Base-by-base conservation (phyloP, 345 rosid species). In the Sonneratia caseolaris region DNA sequence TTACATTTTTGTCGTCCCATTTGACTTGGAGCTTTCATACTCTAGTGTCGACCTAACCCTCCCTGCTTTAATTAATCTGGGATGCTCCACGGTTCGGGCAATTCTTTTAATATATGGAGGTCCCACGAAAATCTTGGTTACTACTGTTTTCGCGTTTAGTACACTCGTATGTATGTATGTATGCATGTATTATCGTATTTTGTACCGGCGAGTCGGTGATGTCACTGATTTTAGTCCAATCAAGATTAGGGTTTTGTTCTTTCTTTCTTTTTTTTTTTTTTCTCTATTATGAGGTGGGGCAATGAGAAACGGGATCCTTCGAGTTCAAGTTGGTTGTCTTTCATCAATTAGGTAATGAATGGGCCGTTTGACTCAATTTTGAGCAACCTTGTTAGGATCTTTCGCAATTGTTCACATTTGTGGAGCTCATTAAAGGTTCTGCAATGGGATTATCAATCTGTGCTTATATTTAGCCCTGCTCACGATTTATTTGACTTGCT, bases 1-100 rank as follows among this genome's bases (percentile, higher is more conserved):
- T 1, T 11, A 14, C 43, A 38, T 53, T 56, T 66, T 67, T 43
- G 22, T 42, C 51, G 5, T 24, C 80, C 81, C 74, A 38, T 82
- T 82, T 79, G 84, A 85, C 86, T 77, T 76, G 56, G 45, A 69
- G 78, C 76, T 64, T 22, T 57, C 49, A 76, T 75, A 40, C 43
- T 68, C 53, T 69, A 72, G 49, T 72, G 80, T 80, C 86, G 77
- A 79, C 74, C 71, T 75, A 2, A 35, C 24, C 24, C 3, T 24
- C 22, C 69, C 48, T 69, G 27, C 62, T 70, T 71, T 62, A 75
- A 53, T 51, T 73, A 77, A 42, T 53, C 36, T 42, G 70, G 16
- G 70, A 4, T 38, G 57, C 68, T 36, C 48, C 48, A 18, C 2
- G 32, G 48, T 81, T 75, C 47, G 59, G 61, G 69, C 68, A 12